Evolutionary conservation across 2,329 filamentous ascomycete genomes (phyloP).

Genomic region (Colletotrichum sp.): DNA sequence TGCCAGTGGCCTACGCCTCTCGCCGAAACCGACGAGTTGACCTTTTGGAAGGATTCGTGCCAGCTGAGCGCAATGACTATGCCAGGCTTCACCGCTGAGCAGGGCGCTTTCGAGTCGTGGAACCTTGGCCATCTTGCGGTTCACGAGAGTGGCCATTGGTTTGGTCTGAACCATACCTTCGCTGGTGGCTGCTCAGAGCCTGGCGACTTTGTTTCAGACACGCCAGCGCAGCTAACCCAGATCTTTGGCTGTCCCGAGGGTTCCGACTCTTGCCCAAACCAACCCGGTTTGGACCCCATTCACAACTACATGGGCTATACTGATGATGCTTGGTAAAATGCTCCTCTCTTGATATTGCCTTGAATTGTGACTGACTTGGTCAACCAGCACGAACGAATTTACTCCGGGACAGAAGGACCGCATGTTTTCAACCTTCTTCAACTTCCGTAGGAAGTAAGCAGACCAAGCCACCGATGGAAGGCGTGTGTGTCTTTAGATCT

Average conservation of each 20-base stretch:
- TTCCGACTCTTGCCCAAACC: slow-evolving; percentile 26
- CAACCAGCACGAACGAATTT: slow-evolving; percentile 36
- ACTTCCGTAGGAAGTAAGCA: slow-evolving; percentile 7
- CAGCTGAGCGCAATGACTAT: slow-evolving; percentile 19
- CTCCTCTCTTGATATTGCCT: not conserved
- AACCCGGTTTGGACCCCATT: slow-evolving; percentile 25
- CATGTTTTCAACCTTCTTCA: slow-evolving; percentile 30
- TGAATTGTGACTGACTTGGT: not conserved
- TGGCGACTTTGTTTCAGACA: slow-evolving; percentile 43
- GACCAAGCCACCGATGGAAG: not conserved
- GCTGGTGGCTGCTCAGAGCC: slow-evolving; percentile 33
- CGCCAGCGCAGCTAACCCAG: slow-evolving; percentile 35
- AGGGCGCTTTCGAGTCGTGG: slow-evolving; percentile 10
- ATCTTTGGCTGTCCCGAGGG: slow-evolving; percentile 10
- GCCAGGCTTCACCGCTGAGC: slow-evolving; percentile 9
- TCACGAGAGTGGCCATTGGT: slow-evolving; percentile 51
- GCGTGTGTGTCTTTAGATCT: not conserved
- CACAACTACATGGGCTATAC: slow-evolving; percentile 32
- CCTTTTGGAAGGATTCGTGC: slow-evolving; percentile 7
- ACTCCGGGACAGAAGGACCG: slow-evolving; percentile 44
- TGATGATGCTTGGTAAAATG: slow-evolving; percentile 34
- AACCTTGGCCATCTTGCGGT: slow-evolving; percentile 27
- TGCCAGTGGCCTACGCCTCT: slow-evolving; percentile 46
- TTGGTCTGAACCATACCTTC: slow-evolving; percentile 49
- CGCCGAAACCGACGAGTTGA: not conserved